Base-by-base conservation (phyloP, 2,329 filamentous ascomycete genomes). In the Raffaelea ambrosiae region DNA sequence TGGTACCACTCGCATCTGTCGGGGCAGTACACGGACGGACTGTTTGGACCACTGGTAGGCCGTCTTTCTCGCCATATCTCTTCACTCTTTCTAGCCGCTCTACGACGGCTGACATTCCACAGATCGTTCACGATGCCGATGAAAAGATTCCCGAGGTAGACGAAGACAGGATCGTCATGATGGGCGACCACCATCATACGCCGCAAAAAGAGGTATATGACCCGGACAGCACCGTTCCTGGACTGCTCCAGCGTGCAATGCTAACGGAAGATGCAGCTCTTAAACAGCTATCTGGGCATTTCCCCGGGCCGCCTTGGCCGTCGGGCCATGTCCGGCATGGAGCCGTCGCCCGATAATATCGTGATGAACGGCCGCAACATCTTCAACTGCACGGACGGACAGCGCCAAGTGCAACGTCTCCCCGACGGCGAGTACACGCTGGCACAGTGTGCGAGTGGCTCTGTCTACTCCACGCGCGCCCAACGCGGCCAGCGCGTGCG, bases 141-240 rank as follows among this genome's bases (percentile, higher is more conserved):
- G 70, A 72, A 50, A 72, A 64, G 45, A 72, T 70, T 9, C 55
- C 61, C 66, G 18, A 69, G 71, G 42, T 63, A 20, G 62, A 68
- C 13, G 73, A 70, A 39, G 84, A 88, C 52, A 65, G 81, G 29
- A 68, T 83, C 0, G 59, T 88, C 18, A 83, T 84, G 53, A 64
- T 88, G n/a, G 81, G 80, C 18, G 84, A 88, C 56, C 84, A 84
- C 70, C 88, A 88, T 50, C 82, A 88, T 55, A 76, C 83, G 43
- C 83, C 84, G 0, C 69, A 86, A 20, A 72, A 79, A 2, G 77
- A 77, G 2, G 66, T 87, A 13, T 71, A 86, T 56, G 87, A 86
- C 46, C 83, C 69, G 1, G 48, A 48, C 20, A 39, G 36, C 16
- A 47, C 44, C 35, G n/a, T n/a, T n/a, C n/a, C n/a, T n/a, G n/a